phyloP scores from a whole-genome alignment of 108 stramenopile genomes.

The Conticribra guillardii region DNA sequence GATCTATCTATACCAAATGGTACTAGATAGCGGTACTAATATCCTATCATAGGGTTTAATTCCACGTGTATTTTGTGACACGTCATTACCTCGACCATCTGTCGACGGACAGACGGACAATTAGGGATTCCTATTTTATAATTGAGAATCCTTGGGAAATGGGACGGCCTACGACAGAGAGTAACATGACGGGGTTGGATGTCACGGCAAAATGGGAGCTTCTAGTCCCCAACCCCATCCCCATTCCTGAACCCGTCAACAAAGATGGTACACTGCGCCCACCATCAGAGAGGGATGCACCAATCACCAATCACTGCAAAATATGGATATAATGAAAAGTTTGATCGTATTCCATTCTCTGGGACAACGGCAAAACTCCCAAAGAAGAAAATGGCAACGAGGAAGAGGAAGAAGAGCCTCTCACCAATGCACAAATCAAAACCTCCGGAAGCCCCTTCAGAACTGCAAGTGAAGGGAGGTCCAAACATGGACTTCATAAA shows the following conservation, averaged over 20 bases:
- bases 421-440: neutral
- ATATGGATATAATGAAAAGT: slow-evolving; percentile 5
- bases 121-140: too few relatives aligned
- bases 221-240: too few relatives aligned
- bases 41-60: too few relatives aligned
- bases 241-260: slow-evolving; percentile 22
- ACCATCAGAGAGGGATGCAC: slow-evolving; percentile 23
- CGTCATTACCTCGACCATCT: too few relatives aligned
- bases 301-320: slow-evolving; percentile 11
- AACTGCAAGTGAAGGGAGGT: slow-evolving; percentile 1
- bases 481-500: slow-evolving; percentile 20
- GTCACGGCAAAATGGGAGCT: too few relatives aligned
- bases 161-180: too few relatives aligned
- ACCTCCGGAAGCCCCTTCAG: neutral
- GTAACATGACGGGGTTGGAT: too few relatives aligned
- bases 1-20: too few relatives aligned
- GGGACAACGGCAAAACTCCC: slow-evolving; percentile 15
- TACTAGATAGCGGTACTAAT: too few relatives aligned
- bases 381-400: neutral
- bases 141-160: too few relatives aligned
- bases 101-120: too few relatives aligned
- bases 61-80: too few relatives aligned
- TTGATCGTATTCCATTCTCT: slow-evolving; percentile 6
- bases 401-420: slow-evolving; percentile 1
- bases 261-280: slow-evolving; percentile 21